Base-by-base conservation (phyloP, 495 filamentous ascomycete genomes). In the Annulohypoxylon stygium region DNA sequence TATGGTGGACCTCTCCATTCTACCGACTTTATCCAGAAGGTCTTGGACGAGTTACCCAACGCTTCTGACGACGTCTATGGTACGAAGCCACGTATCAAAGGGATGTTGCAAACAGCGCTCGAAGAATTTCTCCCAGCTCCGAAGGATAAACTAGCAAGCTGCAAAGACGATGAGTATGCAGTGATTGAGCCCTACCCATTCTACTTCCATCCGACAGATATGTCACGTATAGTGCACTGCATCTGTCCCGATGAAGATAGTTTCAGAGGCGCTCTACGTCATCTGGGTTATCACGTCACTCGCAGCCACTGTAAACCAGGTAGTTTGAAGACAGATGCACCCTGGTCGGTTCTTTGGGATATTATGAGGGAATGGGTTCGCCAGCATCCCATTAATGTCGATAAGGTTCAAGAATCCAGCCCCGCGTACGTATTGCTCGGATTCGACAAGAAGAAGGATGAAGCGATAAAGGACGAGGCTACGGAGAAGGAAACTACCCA, bases 1-100 rank as follows among this genome's bases (percentile, higher is more conserved):
- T 99, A 93, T 85, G 95, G 87, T 54, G 96, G 96, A 2, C 93
- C 91, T 9, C 82, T 99, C 7, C 96, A 98, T 77, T 95, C 94
- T 55, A 82, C 88, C 7, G 85, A 88, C 3, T 99, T 97, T 73
- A 88, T 99, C 65, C 85, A 92, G 71, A 86, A 82, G 36, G 89
- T 99, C 2, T 84, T 99, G 12, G 86, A 87, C 18, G 84, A 88
- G 47, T 85, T 97, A 6, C 88, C 92, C 2, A 80, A 82, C 1
- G 85, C 89, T 2, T 85, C 92, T 8, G 81, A 82, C 8, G 80
- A 89, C 1, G 85, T 88, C 0, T 99, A 99, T 76, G 86, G 88
- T 54, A 99, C 96, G 0, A 88, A 89, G 26, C 83, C 87, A 26
- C 88, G 96, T 51, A 90, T 99, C 57, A 89, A 95, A 75, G 96